Base-by-base conservation (phyloP, 1,139 yeast genomes). In the Nakaseomyces sp. region DNA sequence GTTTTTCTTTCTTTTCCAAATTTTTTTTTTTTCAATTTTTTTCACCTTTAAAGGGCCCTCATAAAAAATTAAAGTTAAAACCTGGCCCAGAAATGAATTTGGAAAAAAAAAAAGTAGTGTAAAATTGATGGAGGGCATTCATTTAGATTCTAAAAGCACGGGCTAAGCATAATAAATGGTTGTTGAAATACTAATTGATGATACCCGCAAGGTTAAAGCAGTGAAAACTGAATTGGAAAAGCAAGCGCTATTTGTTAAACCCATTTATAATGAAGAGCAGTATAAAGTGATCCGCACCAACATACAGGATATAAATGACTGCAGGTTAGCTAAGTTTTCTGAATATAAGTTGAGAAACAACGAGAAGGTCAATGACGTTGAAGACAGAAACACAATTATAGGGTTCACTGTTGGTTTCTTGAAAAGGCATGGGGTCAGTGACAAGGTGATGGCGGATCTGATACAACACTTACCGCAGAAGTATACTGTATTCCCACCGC, bases 401-500 rank as follows among this genome's bases (percentile, higher is more conserved):
- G 39, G 45, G 24, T 49, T 52, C 37, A 53, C 54, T 13, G 40
- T 35, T 8, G 22, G 8, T 10, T 32, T 32, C 12, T 12, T 32
- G 18, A 22, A 24, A 17, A 17, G 36, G 20, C n/a, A 39, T 22
- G 50, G 47, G 44, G 51, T 57, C 26, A 19, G 31, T 25, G 37
- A 5, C 36, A 40, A 5, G 37, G 42, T 7, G 35, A 19, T 25
- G 12, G 37, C 20, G 13, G 17, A 19, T n/a, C 19, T 60, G 26
- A 7, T 57, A 20, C 43, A 40, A 9, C 45, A 44, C 29, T 36
- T 73, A 15, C 84, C 84, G 2, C 68, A 66, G 43, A 72, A 75
- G 54, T 82, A 78, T 73, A 69, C 81, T 0, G 53, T 81, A 0
- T 85, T 85, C 54, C 77, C 79, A 0, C 91, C 94, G 0, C 61